Conservation (phyloP, 257 asterid species). For the Paraleonurus japonicus region DNA sequence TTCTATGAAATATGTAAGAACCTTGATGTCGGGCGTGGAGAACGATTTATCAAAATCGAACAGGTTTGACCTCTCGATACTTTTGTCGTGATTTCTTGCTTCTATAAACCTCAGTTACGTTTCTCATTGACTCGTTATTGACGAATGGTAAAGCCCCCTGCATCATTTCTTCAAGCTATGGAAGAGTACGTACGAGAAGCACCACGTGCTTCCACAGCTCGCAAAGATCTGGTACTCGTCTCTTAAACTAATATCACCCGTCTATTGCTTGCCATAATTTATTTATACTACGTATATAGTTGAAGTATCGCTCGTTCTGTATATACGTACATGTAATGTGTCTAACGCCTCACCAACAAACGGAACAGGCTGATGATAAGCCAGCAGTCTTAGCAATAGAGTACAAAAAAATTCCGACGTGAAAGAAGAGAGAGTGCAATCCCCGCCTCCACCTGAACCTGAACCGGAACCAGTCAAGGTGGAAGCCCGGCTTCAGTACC, state of each 20-base stretch:
- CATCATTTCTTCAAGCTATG: slow-evolving; percentile 95
- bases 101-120: slow-evolving; percentile 3
- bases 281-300: not conserved
- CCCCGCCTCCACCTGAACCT: slow-evolving; percentile 52
- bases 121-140: slow-evolving; percentile 24
- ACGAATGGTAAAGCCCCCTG: slow-evolving; percentile 73
- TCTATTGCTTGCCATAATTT: not conserved
- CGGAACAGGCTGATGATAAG: slow-evolving; percentile 56
- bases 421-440: slow-evolving; percentile 53
- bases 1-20: slow-evolving; percentile 85
- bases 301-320: not conserved
- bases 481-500: slow-evolving; percentile 54
- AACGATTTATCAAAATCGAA: slow-evolving; percentile 85
- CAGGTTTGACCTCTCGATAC: slow-evolving; percentile 54
- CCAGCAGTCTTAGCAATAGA: slow-evolving; percentile 77
- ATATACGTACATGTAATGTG: not conserved
- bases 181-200: slow-evolving; percentile 97
- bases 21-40: slow-evolving; percentile 92
- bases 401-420: slow-evolving; percentile 61
- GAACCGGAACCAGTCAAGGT: slow-evolving; percentile 55
- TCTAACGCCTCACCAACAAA: not conserved
- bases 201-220: slow-evolving; percentile 77
- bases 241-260: slow-evolving; percentile 22
- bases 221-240: slow-evolving; percentile 63
- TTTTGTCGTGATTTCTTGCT: not conserved